Base-by-base conservation (phyloP, 1,284 basidiomycete species). In the Pseudozyma pruni region DNA sequence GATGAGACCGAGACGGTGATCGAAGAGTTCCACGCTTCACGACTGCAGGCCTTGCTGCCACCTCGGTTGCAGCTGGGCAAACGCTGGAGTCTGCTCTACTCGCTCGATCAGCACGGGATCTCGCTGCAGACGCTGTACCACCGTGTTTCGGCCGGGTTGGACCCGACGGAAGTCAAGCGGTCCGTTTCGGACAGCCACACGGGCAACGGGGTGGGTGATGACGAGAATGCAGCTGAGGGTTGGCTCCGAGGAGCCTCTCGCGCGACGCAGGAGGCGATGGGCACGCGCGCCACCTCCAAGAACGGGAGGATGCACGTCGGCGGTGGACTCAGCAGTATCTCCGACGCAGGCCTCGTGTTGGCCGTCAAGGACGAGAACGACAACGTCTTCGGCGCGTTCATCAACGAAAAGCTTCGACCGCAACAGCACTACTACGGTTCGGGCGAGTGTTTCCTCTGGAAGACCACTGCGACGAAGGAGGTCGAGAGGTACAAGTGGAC, bases 21-120 rank as follows among this genome's bases (percentile, higher is more conserved):
- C 42, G 73, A 74, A 20, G 16, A 50, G 1, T 77, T 70, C 57
- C 78, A 79, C 41, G 78, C 80, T 7, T 54, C 76, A 8, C 68
- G 69, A 1, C 8, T 81, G 13, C 79, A 81, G 46, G 73, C 78
- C 4, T 27, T 56, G 16, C 57, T 98, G 1, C 92, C 95, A 0
- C 89, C 93, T 0, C 86, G 96, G 16, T 87, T 90, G 16, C 89
- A 91, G 4, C 87, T 98, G 5, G 87, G 91, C 0, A 86, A 86
- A 7, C 84, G 86, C n/a, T 98, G 95, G 95, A 87, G 87, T 1
- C 85, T 98, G 3, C 84, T 97, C 1, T 98, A 97, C 84, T 94
- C 92, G 10, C 85, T 96, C 16, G 95, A 98, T 77, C 94, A 97
- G 81, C 92, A 98, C 70, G 95, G 95, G 0, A 93, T 94, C 42